phyloP scores from a whole-genome alignment of 139 green algal genomes.

The Coccomyxa sp. region DNA sequence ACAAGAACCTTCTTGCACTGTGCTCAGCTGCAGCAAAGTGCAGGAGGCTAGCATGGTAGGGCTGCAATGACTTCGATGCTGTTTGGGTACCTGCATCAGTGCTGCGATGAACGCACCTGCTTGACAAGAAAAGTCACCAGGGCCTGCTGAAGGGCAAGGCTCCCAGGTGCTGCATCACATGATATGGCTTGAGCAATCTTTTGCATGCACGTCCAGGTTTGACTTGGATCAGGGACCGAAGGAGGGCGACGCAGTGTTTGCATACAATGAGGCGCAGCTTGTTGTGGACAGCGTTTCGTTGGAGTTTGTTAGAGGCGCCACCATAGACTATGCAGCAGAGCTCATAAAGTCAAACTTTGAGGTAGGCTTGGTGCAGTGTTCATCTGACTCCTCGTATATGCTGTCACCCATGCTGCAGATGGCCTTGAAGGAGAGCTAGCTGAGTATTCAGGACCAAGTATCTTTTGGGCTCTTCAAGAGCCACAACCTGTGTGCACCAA shows the following conservation, averaged over 20 bases:
- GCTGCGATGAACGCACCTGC: no score
- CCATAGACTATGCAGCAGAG: conserved; percentile 54
- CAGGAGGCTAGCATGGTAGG: no score
- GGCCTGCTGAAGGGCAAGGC: no score
- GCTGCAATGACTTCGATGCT: no score
- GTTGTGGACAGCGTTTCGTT: conserved; percentile 57
- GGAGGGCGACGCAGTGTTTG: conserved; percentile 14
- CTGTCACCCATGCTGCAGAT: not conserved
- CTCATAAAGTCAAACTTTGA: conserved; percentile 56
- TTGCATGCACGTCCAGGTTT: not conserved
- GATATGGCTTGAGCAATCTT: not conserved
- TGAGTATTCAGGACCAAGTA: not conserved
- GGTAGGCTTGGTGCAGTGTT: not conserved
- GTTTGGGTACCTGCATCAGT: no score
- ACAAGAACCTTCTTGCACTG: not conserved
- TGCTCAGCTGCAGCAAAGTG: not conserved
- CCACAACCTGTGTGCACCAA: not conserved
- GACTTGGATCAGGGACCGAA: not conserved
- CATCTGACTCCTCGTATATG: not conserved
- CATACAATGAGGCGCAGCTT: conserved; percentile 30
- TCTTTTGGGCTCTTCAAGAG: not conserved
- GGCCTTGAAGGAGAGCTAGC: not conserved
- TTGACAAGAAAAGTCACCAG: no score
- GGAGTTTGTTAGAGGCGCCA: conserved; percentile 51
- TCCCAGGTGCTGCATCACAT: no score